A percentile compares a stretch with the other conserved stretches of the same genome.
phyloP scores from a whole-genome alignment of 139 green algal genomes.

The Chlorella sp. region DNA sequence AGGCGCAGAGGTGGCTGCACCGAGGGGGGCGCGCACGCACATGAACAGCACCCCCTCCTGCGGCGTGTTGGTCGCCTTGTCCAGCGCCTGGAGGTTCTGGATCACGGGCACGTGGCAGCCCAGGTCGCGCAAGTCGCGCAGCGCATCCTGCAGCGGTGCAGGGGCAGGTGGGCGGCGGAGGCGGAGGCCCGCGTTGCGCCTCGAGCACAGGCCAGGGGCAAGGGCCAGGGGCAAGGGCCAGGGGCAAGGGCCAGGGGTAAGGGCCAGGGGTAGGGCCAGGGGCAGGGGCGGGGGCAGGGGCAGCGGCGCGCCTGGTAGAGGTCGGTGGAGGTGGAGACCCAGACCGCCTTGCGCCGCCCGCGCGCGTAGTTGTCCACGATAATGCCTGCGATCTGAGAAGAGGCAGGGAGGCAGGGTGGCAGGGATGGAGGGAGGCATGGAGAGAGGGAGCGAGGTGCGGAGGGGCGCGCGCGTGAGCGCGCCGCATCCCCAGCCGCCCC shows the following conservation, averaged over 20 bases:
- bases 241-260: no score
- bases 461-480: no score
- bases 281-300: no score
- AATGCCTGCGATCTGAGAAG: constrained; percentile 78
- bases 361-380: constrained; percentile 87
- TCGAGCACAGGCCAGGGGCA: no score
- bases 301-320: constrained; percentile 9
- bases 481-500: no score
- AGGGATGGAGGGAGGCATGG: no score
- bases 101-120: constrained; percentile 55
- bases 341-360: constrained; percentile 64
- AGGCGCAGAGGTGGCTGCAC: neutral
- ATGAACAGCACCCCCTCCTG: constrained; percentile 86
- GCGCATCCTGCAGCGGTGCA: constrained; percentile 62
- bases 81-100: constrained; percentile 63
- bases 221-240: no score
- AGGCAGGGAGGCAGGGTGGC: no score
- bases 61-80: constrained; percentile 76
- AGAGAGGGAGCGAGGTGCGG: no score
- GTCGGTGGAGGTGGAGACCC: constrained; percentile 76
- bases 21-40: constrained; percentile 29
- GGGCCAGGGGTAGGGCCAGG: no score
- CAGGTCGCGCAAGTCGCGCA: constrained; percentile 66
- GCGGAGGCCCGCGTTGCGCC: no score
- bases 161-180: no score